phyloP scores from a whole-genome alignment of 225 moss, liverwort and hornwort genomes.

The Straminergon stramineum region DNA sequence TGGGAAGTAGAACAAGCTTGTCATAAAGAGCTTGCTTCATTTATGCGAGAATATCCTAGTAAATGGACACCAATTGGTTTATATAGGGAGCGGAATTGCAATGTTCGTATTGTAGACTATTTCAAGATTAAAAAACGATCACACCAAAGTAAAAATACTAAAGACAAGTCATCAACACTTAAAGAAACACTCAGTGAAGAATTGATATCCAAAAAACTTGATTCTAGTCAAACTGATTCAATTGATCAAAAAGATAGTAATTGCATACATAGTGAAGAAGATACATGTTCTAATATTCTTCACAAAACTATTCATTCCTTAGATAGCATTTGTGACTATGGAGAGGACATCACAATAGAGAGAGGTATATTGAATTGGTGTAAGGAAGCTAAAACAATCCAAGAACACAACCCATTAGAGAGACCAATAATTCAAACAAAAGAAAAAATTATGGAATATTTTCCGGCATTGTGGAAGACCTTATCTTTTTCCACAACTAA shows the following conservation, averaged over 20 bases:
- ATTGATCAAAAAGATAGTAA: not conserved
- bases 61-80: slow-evolving; percentile 48
- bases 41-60: slow-evolving; percentile 33
- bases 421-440: not conserved
- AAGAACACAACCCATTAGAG: not conserved
- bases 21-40: slow-evolving; percentile 21
- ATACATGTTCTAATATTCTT: not conserved
- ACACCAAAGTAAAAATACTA: not conserved
- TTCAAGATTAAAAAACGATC: slow-evolving; percentile 22
- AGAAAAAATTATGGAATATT: not conserved
- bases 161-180: not conserved
- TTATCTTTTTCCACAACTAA: not conserved
- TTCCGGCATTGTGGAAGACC: not conserved
- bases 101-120: slow-evolving; percentile 41
- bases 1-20: slow-evolving; percentile 51
- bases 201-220: not conserved
- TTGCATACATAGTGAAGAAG: not conserved
- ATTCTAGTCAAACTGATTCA: not conserved
- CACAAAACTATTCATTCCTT: not conserved
- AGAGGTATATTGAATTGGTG: slow-evolving; percentile 28
- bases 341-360: slow-evolving; percentile 14
- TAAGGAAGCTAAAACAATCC: not conserved
- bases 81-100: slow-evolving; percentile 34
- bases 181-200: not conserved
- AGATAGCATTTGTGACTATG: slow-evolving; percentile 19